Percentiles rank a stretch among this genome's conserved stretches.
These are phyloP conservation scores for Beauveria pseudobassiana DNA, from an alignment of 2,329 filamentous ascomycete genomes.

Conservation along the genomic window DNA sequence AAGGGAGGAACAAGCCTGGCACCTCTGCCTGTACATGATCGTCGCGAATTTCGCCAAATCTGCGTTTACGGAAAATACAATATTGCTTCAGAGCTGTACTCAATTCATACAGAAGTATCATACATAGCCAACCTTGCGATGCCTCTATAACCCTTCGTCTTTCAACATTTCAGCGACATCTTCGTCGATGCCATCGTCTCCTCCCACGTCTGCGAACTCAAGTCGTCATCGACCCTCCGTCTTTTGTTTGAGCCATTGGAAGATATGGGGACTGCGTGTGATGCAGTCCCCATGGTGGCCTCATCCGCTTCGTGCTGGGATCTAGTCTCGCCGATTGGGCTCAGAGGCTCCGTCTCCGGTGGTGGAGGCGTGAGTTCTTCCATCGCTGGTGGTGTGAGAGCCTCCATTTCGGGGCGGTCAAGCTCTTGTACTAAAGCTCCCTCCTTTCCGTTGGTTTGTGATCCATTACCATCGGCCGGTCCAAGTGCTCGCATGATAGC, in stretches of 20 bases:
- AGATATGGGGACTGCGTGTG: conserved; percentile 41
- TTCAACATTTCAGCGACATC: conserved; percentile 50
- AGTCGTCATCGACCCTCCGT: conserved; percentile 42
- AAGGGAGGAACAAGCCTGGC: neutral
- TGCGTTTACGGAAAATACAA: neutral
- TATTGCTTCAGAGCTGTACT: neutral
- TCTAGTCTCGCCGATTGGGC: conserved; percentile 14
- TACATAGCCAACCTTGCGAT: neutral
- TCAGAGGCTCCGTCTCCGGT: conserved; percentile 17
- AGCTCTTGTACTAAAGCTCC: conserved; percentile 48
- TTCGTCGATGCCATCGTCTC: conserved; percentile 47
- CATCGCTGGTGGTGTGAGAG: conserved; percentile 53
- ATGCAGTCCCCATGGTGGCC: conserved; percentile 17
- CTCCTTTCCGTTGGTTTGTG: conserved; percentile 39
- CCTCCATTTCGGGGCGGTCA: conserved; percentile 74
- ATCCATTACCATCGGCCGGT: conserved; percentile 44
- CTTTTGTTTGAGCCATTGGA: conserved; percentile 50
- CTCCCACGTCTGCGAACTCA: conserved; percentile 47
- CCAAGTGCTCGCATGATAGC: conserved; percentile 80
- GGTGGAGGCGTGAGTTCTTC: conserved; percentile 19
- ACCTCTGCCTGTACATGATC: neutral
- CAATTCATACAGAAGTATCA: neutral
- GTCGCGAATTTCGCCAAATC: neutral
- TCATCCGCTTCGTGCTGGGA: conserved; percentile 15
- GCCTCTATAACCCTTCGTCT: conserved; percentile 19